phyloP scores from a whole-genome alignment of 805 yeast genomes.

The Yarrowia sp. region DNA sequence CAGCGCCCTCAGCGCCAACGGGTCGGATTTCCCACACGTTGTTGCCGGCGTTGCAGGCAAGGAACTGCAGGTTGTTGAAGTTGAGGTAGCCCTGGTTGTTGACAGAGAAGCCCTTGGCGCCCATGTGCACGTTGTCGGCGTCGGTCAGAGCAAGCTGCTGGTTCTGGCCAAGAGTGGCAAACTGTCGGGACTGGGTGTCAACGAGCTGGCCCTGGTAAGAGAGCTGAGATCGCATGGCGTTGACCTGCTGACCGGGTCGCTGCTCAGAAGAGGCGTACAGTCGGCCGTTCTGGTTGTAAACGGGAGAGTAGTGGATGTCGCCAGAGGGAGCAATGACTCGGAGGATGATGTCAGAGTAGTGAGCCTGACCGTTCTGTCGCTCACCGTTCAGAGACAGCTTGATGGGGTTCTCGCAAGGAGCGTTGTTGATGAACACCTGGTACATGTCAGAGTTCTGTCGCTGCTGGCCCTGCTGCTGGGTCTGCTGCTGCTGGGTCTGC shows the following conservation, averaged over 20 bases:
- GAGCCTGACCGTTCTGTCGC: conserved; percentile 14
- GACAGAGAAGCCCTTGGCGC: conserved; percentile 65
- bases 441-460: background rate
- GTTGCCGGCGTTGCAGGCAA: conserved; percentile 26
- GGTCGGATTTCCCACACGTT: conserved; percentile 29
- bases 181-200: conserved; percentile 4
- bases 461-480: background rate
- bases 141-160: conserved; percentile 46
- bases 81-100: conserved; percentile 7
- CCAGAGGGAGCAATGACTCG: conserved; percentile 7
- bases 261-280: conserved; percentile 1
- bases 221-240: conserved; percentile 12
- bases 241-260: background rate
- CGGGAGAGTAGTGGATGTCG: background rate
- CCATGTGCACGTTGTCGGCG: conserved; percentile 90
- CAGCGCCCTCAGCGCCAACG: conserved; percentile 26
- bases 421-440: conserved; percentile 4
- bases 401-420: conserved; percentile 12
- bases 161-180: conserved; percentile 4
- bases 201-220: conserved; percentile 1
- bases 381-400: background rate
- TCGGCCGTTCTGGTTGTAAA: conserved; percentile 9
- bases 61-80: conserved; percentile 7
- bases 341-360: background rate
- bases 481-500: background rate